Percentiles rank a stretch among this genome's conserved stretches.
These are phyloP conservation scores for Arachis hypogaea DNA, from an alignment of 306 rosid species.

Conservation along the genomic window DNA sequence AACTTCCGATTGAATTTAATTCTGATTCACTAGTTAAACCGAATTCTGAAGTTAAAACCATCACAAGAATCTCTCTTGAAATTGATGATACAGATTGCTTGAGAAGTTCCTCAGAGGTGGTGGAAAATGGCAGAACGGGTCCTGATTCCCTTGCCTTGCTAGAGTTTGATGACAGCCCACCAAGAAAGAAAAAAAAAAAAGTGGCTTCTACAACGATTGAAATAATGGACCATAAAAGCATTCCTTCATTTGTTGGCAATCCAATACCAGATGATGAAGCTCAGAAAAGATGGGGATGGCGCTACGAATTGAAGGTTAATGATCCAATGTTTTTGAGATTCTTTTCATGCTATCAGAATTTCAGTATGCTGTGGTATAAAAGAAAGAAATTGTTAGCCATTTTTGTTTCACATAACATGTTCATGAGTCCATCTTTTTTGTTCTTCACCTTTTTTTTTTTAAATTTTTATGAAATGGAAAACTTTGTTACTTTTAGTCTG, in stretches of 20 bases:
- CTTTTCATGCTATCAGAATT: slow-evolving; percentile 17
- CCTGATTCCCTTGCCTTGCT: slow-evolving; percentile 42
- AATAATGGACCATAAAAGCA: slow-evolving; percentile 18
- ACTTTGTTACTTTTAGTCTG: slow-evolving; percentile 21
- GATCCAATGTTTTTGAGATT: slow-evolving; percentile 28
- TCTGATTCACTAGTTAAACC: slow-evolving; percentile 45
- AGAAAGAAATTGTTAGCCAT: neutral
- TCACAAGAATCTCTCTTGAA: slow-evolving; percentile 37
- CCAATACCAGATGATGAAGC: slow-evolving; percentile 83
- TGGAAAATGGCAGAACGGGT: slow-evolving; percentile 44
- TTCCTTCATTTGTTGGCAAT: slow-evolving; percentile 70
- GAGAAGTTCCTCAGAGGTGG: slow-evolving; percentile 39
- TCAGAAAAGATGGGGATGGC: slow-evolving; percentile 90
- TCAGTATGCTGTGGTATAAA: neutral
- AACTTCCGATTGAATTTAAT: slow-evolving; percentile 28
- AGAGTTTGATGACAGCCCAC: slow-evolving; percentile 43
- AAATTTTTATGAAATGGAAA: neutral
- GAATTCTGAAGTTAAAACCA: slow-evolving; percentile 23
- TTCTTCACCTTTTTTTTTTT: neutral
- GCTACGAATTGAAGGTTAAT: slow-evolving; percentile 82
- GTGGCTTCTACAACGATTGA: slow-evolving; percentile 34
- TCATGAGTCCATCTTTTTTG: slow-evolving; percentile 1
- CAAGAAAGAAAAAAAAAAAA: slow-evolving; percentile 45
- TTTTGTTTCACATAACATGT: slow-evolving; percentile 22
- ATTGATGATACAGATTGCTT: slow-evolving; percentile 33